phyloP scores from a whole-genome alignment of 164 flowering plant species.

The Echeveria elegans region DNA sequence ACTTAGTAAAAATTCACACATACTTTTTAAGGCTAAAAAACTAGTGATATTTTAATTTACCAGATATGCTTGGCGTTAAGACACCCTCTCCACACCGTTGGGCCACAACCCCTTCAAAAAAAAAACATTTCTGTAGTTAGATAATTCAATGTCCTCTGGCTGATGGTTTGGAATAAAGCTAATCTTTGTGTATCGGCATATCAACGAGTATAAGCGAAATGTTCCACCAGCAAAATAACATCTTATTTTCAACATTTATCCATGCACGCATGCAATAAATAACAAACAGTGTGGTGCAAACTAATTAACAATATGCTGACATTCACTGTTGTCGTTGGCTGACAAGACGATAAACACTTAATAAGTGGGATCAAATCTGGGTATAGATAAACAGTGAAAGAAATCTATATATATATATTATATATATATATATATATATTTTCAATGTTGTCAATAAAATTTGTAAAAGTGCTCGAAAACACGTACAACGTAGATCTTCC shows the following conservation, averaged over 20 bases:
- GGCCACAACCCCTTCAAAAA: conserved; percentile 42
- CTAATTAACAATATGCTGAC: conserved; percentile 10
- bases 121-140: conserved; percentile 60
- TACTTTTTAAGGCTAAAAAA: too few species aligned
- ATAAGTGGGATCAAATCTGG: conserved; percentile 16
- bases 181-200: conserved; percentile 55
- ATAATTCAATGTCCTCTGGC: conserved; percentile 54
- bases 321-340: conserved; percentile 27
- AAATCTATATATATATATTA: conserved; percentile 22
- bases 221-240: conserved; percentile 47
- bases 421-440: conserved; percentile 20
- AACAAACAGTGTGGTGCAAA: background rate
- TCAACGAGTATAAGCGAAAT: conserved; percentile 69
- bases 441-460: conserved; percentile 11
- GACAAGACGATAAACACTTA: conserved; percentile 19
- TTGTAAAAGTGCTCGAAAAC: conserved; percentile 13
- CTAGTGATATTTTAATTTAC: background rate
- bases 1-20: background rate
- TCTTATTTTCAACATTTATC: background rate
- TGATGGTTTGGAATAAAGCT: conserved; percentile 56
- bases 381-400: conserved; percentile 24
- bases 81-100: conserved; percentile 77
- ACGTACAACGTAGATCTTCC: conserved; percentile 25
- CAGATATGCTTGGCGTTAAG: conserved; percentile 64
- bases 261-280: background rate